Conservation (phyloP, 306 rosid genomes). For the Carpinus fangiana region DNA sequence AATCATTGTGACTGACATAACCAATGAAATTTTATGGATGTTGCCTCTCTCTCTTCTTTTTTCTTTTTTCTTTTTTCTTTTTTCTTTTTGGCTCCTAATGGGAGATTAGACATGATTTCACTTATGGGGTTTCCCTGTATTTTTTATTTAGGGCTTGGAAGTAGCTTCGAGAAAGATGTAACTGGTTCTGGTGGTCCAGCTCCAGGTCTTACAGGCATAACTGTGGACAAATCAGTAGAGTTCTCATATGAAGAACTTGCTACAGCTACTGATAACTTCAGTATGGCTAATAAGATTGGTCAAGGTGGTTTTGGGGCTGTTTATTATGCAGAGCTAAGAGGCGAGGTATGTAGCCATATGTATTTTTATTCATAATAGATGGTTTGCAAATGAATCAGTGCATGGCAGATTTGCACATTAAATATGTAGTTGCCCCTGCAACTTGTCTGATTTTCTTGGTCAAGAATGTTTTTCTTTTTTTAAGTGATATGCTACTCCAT, state of each 20-base stretch:
- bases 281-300: slow-evolving; percentile 73
- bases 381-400: neutral
- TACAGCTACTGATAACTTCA: slow-evolving; percentile 72
- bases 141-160: slow-evolving; percentile 42
- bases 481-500: too few species aligned
- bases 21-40: neutral
- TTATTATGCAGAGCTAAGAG: slow-evolving; percentile 85
- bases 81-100: neutral
- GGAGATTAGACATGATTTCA: neutral
- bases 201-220: slow-evolving; percentile 49
- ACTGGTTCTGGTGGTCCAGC: slow-evolving; percentile 32
- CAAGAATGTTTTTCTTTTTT: too few species aligned
- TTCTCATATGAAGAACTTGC: slow-evolving; percentile 81
- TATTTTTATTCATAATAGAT: slow-evolving; percentile 12
- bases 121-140: slow-evolving; percentile 9
- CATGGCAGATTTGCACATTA: neutral
- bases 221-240: slow-evolving; percentile 69
- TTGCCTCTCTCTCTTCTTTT: neutral
- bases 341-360: slow-evolving; percentile 60
- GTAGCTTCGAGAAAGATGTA: slow-evolving; percentile 40
- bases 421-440: neutral
- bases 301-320: slow-evolving; percentile 92
- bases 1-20: neutral
- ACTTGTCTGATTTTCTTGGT: neutral
- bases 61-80: too few species aligned